A percentile compares a stretch with the other conserved stretches of the same genome.
Conservation (phyloP, 352 stramenopile species). For the Globisporangium apiculatum region DNA sequence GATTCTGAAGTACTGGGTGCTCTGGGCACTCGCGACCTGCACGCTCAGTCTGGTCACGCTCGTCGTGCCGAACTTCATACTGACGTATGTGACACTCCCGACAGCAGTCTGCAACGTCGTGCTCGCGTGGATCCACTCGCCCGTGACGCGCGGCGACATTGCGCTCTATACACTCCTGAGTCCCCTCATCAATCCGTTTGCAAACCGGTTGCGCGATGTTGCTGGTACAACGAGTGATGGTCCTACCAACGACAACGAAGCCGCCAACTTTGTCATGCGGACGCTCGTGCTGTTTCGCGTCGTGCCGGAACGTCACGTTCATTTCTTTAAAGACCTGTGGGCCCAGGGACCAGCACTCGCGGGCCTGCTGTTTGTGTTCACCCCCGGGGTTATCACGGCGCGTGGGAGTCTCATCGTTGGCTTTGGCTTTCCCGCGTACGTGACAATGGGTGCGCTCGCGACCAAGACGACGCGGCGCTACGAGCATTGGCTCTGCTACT, state of each 20-base stretch:
- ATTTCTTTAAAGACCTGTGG: slow-evolving; percentile 73
- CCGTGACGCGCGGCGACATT: slow-evolving; percentile 62
- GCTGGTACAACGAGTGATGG: slow-evolving; percentile 10
- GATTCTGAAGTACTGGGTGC: slow-evolving; percentile 82
- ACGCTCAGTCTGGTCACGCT: slow-evolving; percentile 44
- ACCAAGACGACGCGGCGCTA: slow-evolving; percentile 73
- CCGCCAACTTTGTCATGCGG: slow-evolving; percentile 60
- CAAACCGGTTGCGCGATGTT: slow-evolving; percentile 49
- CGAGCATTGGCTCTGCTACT: slow-evolving; percentile 87
- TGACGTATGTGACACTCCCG: slow-evolving; percentile 39
- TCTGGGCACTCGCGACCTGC: slow-evolving; percentile 59
- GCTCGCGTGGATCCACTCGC: slow-evolving; percentile 77
- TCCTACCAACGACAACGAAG: slow-evolving; percentile 22
- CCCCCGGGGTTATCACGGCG: slow-evolving; percentile 73
- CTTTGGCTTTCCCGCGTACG: slow-evolving; percentile 80
- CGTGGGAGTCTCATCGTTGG: slow-evolving; percentile 65
- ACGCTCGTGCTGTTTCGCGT: slow-evolving; percentile 57
- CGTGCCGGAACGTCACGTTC: slow-evolving; percentile 53
- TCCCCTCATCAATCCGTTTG: slow-evolving; percentile 66
- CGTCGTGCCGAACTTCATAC: slow-evolving; percentile 59
- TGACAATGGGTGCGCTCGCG: slow-evolving; percentile 68
- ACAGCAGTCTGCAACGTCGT: slow-evolving; percentile 63
- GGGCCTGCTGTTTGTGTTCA: slow-evolving; percentile 81
- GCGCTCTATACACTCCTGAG: slow-evolving; percentile 64
- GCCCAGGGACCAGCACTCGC: slow-evolving; percentile 70